phyloP scores from a whole-genome alignment of 2,329 filamentous ascomycete species.

The Trichoderma sp. region DNA sequence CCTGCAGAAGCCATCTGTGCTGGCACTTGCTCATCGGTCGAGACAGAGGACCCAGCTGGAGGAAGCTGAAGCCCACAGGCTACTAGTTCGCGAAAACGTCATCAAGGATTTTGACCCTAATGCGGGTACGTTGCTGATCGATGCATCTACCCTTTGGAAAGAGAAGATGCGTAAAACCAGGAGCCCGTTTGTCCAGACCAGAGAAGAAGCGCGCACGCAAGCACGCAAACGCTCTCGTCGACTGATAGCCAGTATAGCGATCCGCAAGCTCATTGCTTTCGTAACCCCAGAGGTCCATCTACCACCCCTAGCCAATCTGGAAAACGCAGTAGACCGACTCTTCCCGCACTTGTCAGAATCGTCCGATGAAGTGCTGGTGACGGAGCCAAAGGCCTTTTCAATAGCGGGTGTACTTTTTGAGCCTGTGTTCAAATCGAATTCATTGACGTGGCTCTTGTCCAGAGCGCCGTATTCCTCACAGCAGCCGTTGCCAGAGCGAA shows the following conservation, averaged over 20 bases:
- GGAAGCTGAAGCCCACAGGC: conserved; percentile 56
- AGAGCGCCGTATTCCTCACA: conserved; percentile 51
- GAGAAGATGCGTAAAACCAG: conserved; percentile 13
- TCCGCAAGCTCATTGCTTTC: conserved; percentile 54
- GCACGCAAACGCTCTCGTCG: conserved; percentile 44
- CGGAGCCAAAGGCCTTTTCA: conserved; percentile 47
- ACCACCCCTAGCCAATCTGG: conserved; percentile 49
- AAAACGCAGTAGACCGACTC: conserved; percentile 51
- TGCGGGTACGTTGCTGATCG: conserved; percentile 52
- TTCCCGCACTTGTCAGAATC: conserved; percentile 50
- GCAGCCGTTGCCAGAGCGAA: conserved; percentile 39
- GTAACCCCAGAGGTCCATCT: conserved; percentile 54
- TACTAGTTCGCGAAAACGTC: conserved; percentile 55
- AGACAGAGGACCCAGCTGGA: conserved; percentile 49
- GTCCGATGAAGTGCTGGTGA: background rate
- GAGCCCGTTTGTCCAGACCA: conserved; percentile 34
- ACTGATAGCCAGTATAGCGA: conserved; percentile 50
- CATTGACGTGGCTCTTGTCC: conserved; percentile 50
- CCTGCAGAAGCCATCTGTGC: conserved; percentile 66
- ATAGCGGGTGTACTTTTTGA: conserved; percentile 47
- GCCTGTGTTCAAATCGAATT: conserved; percentile 35
- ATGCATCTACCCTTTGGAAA: conserved; percentile 46
- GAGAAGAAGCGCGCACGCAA: conserved; percentile 36
- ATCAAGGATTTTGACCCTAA: conserved; percentile 53
- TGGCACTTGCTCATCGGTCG: conserved; percentile 61